These are phyloP conservation scores for Pyricularia sp. DNA, from an alignment of 2,329 filamentous ascomycete species.

Conservation along the genomic window DNA sequence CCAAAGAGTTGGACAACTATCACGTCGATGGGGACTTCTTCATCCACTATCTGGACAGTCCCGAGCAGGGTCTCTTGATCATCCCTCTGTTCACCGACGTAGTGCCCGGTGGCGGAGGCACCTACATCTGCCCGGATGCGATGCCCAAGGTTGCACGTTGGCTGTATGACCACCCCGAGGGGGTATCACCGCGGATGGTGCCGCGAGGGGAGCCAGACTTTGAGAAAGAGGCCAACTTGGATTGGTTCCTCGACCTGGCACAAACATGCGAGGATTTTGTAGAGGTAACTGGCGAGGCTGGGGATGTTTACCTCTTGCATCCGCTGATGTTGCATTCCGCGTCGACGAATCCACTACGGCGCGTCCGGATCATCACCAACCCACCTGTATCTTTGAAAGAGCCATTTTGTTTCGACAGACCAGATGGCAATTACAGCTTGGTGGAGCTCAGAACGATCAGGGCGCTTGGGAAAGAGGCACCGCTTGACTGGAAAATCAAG, in stretches of 20 bases:
- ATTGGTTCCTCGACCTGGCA: constrained; percentile 30
- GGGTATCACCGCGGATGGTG: constrained; percentile 52
- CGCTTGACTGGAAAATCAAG: constrained; percentile 39
- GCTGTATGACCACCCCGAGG: constrained; percentile 48
- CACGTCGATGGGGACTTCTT: constrained; percentile 64
- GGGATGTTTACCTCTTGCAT: constrained; percentile 46
- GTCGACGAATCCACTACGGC: constrained; percentile 28
- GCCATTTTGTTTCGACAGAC: constrained; percentile 38
- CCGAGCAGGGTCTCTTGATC: constrained; percentile 55
- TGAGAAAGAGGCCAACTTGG: constrained; percentile 24
- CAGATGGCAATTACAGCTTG: constrained; percentile 33
- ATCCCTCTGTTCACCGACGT: constrained; percentile 58
- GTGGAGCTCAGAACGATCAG: constrained; percentile 42
- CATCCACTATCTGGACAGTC: constrained; percentile 56
- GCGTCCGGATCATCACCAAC: constrained; percentile 39
- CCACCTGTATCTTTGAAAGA: constrained; percentile 37
- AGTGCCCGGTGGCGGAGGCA: constrained; percentile 45
- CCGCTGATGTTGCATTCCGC: constrained; percentile 47
- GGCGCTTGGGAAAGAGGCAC: constrained; percentile 29
- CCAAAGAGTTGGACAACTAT: constrained; percentile 44
- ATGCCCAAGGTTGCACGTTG: constrained; percentile 44
- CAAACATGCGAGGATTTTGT: constrained; percentile 32
- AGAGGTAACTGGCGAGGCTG: constrained; percentile 38
- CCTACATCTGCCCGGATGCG: constrained; percentile 47
- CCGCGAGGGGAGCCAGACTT: constrained; percentile 38